Evolutionary conservation across 208 protist species (phyloP), one percentile per base, ranked within the genome.

Genomic region (Chromosphaera perkinsii): DNA sequence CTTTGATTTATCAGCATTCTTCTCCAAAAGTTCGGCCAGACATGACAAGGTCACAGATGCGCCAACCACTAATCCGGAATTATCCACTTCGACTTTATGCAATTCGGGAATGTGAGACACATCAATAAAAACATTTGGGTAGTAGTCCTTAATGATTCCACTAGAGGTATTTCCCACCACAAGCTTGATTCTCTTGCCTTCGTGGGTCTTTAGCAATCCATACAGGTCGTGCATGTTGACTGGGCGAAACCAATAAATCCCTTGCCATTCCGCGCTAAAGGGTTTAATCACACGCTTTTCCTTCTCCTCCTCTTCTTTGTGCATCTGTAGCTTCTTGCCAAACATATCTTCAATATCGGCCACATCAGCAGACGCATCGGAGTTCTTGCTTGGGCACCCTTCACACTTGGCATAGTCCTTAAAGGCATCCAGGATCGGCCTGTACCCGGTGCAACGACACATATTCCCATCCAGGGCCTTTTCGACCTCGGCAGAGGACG

Each of bases 401-500:
- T n/a, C n/a, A n/a, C n/a, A n/a, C n/a, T n/a, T n/a, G n/a, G 36
- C 39, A 39, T 82, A 79, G 35, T 69, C 73, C 52, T 72, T 69
- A 24, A 84, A 76, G 1, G 79, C 81, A 40, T 92, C 83, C 20
- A 88, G 43, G 45, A 93, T 90, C 10, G 88, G 82, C 22, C 88
- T 48, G 71, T 92, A 93, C 2, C 88, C 90, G 20, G 88, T 93
- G 82, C 90, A 94, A 31, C 90, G 75, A 73, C 90, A 94, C 1
- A 94, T 40, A 74, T 94, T 91, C 60, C 88, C 83, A 57, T 65
- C 67, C 14, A 71, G 51, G 3, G 52, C 51, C 36, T 49, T 29
- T 1, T 76, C 68, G 24, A 76, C 12, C 47, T 69, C 55, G 4
- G 20, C 59, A n/a, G 48, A 29, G 4, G 58, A 51, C 4, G 73